These are phyloP conservation scores for Leccinellum albellum DNA, from an alignment of 768 basidiomycete species.

Conservation along the genomic window DNA sequence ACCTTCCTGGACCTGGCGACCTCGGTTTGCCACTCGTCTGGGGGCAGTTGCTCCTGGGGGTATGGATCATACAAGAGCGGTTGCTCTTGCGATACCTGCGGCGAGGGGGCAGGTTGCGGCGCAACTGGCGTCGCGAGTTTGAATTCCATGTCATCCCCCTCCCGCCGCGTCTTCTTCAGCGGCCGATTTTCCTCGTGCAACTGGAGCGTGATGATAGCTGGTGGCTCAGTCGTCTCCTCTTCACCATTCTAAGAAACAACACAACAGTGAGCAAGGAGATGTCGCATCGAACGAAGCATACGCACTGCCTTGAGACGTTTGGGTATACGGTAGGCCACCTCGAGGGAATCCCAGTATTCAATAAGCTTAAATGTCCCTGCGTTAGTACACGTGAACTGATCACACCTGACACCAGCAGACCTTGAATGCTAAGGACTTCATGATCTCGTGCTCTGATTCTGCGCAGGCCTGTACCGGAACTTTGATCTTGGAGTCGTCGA, in stretches of 20 bases:
- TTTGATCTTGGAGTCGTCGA: constrained; percentile 78
- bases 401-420: constrained; percentile 35
- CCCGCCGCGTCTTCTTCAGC: constrained; percentile 30
- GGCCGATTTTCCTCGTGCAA: constrained; percentile 30
- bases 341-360: constrained; percentile 74
- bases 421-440: constrained; percentile 59
- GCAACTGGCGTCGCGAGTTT: constrained; percentile 3
- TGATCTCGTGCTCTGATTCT: constrained; percentile 50
- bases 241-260: constrained; percentile 27
- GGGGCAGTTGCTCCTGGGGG: neutral
- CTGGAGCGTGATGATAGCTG: constrained; percentile 16
- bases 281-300: neutral
- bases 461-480: constrained; percentile 55
- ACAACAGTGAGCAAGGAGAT: neutral
- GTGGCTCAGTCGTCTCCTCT: constrained; percentile 22
- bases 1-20: constrained; percentile 20
- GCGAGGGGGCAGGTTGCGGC: neutral
- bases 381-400: neutral
- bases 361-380: constrained; percentile 50
- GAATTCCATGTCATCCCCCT: constrained; percentile 25
- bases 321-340: constrained; percentile 82
- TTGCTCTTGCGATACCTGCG: neutral
- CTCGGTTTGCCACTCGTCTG: neutral
- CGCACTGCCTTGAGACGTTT: constrained; percentile 53
- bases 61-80: neutral